phyloP scores from a whole-genome alignment of 2,329 filamentous ascomycete species.

The Cyanodermella asteris region DNA sequence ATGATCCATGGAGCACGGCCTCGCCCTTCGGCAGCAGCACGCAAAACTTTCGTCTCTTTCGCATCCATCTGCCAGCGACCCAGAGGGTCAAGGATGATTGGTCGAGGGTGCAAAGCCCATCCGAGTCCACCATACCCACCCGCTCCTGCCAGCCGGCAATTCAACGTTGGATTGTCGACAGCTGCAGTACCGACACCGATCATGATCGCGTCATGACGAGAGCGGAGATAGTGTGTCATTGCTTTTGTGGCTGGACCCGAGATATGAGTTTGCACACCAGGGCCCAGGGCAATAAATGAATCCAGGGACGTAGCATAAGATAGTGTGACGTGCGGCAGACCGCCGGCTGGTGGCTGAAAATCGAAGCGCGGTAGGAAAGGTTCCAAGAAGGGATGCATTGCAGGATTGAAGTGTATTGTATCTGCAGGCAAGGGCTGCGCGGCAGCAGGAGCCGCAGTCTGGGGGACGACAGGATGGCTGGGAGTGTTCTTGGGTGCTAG shows the following conservation, averaged over 20 bases:
- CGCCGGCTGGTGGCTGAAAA: constrained; percentile 11
- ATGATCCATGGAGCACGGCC: constrained; percentile 59
- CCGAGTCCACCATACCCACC: constrained; percentile 32
- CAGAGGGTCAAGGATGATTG: constrained; percentile 60
- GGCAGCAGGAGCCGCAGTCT: constrained; percentile 6
- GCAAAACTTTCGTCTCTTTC: constrained; percentile 40
- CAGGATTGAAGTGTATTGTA: constrained; percentile 22
- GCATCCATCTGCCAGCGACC: constrained; percentile 50
- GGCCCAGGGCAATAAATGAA: constrained; percentile 50
- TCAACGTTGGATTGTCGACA: constrained; percentile 67
- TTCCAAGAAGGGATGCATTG: constrained; percentile 24
- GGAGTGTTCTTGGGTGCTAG: constrained; percentile 22
- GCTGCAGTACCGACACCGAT: constrained; percentile 67
- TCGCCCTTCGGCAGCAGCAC: constrained; percentile 37
- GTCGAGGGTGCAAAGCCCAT: constrained; percentile 46
- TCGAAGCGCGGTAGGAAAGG: constrained; percentile 26
- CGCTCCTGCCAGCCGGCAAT: constrained; percentile 48
- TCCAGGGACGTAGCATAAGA: constrained; percentile 88
- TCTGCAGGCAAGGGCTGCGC: constrained; percentile 21
- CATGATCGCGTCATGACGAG: constrained; percentile 62
- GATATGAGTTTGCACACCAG: constrained; percentile 59
- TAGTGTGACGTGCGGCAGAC: constrained; percentile 43
- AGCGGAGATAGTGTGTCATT: constrained; percentile 83
- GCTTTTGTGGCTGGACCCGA: constrained; percentile 68
- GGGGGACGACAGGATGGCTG: constrained; percentile 20